Conservation (phyloP, 768 basidiomycete genomes). For the Rhizopogon roseolus region DNA sequence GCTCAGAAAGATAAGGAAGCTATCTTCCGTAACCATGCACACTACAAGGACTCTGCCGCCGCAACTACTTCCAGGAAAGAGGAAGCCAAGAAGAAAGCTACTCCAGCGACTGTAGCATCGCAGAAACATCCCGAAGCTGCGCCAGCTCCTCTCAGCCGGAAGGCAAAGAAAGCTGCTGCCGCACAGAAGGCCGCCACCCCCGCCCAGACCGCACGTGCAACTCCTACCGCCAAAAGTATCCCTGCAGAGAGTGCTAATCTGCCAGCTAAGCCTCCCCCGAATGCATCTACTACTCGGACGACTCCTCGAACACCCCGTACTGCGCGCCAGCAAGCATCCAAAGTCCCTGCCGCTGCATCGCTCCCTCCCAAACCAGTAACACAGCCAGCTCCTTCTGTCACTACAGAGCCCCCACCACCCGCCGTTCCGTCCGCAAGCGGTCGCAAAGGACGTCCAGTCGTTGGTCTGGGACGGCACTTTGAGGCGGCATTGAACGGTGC, state of each 20-base stretch:
- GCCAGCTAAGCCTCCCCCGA: conserved; percentile 10
- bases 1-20: conserved; percentile 69
- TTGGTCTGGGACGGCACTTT: conserved; percentile 64
- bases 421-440: conserved; percentile 17
- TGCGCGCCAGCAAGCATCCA: conserved; percentile 10
- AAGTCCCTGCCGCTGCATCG: conserved; percentile 1
- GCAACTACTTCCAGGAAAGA: conserved; percentile 28
- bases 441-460: conserved; percentile 50
- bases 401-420: conserved; percentile 8
- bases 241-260: neutral
- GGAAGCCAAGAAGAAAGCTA: conserved; percentile 36
- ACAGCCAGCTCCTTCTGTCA: neutral
- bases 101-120: conserved; percentile 6
- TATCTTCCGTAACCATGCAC: conserved; percentile 67
- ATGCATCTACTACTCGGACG: conserved; percentile 1
- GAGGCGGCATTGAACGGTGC: conserved; percentile 68
- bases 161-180: conserved; percentile 27
- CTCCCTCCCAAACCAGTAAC: neutral
- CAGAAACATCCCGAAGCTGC: conserved; percentile 31
- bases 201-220: conserved; percentile 1
- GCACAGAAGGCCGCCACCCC: conserved; percentile 19
- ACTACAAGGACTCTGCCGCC: conserved; percentile 52
- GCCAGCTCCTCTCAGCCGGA: conserved; percentile 28
- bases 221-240: neutral
- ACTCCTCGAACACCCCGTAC: conserved; percentile 12